A percentile compares a stretch with the other conserved stretches of the same genome.
These are phyloP conservation scores for Pythium scleroteichum DNA, from an alignment of 352 stramenopile genomes.

Conservation along the genomic window DNA sequence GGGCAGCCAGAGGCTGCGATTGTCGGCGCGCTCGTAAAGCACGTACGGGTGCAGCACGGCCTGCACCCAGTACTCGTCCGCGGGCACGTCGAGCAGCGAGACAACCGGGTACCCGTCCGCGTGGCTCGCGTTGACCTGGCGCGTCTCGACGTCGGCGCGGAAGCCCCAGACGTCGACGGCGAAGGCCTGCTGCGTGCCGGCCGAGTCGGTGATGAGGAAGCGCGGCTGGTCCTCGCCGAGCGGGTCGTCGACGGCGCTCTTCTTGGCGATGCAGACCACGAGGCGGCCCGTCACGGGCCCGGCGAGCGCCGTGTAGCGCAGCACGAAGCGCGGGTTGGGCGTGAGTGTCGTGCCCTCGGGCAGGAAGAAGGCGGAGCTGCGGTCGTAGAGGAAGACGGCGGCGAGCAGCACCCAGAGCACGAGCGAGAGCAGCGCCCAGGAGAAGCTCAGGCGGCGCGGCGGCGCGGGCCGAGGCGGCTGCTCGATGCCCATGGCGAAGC, in stretches of 20 bases:
- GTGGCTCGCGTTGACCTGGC: slow-evolving; percentile 46
- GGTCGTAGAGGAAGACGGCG: slow-evolving; percentile 19
- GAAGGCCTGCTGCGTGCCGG: slow-evolving; percentile 59
- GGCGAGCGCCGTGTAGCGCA: slow-evolving; percentile 39
- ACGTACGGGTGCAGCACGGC: slow-evolving; percentile 63
- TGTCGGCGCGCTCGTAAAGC: slow-evolving; percentile 64
- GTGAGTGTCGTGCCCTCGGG: background rate
- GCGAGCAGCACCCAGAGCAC: slow-evolving; percentile 23
- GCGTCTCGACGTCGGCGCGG: slow-evolving; percentile 32
- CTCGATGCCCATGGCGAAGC: slow-evolving; percentile 35
- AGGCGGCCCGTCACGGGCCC: slow-evolving; percentile 54
- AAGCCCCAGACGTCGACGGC: slow-evolving; percentile 64
- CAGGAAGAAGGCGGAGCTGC: background rate
- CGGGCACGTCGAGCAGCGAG: slow-evolving; percentile 42
- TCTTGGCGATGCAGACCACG: slow-evolving; percentile 58
- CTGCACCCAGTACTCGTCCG: slow-evolving; percentile 65
- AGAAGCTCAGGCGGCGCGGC: slow-evolving; percentile 16
- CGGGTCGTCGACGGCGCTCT: slow-evolving; percentile 43
- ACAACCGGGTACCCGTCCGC: slow-evolving; percentile 49
- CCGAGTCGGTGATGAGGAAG: slow-evolving; percentile 48
- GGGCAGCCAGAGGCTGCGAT: slow-evolving; percentile 44
- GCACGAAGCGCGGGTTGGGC: slow-evolving; percentile 37
- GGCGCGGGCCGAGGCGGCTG: slow-evolving; percentile 11
- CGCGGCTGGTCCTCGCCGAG: slow-evolving; percentile 55
- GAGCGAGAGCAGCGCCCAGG: slow-evolving; percentile 26